Base-by-base conservation (phyloP, 495 filamentous ascomycete genomes). In the Cladorrhinum samala region DNA sequence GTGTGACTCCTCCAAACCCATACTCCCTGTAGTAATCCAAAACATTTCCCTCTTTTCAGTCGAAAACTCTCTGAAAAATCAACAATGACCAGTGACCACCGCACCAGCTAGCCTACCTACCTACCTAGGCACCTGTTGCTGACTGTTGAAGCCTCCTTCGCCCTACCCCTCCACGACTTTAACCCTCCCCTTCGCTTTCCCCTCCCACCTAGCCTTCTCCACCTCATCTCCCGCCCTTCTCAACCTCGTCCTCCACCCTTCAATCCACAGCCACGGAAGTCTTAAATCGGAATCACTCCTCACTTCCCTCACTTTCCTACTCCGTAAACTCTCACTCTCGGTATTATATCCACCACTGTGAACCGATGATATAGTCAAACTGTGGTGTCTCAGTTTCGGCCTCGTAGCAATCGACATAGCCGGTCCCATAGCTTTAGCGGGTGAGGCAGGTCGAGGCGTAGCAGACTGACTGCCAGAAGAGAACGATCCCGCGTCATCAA, bases 251-350 rank as follows among this genome's bases (percentile, higher is more conserved):
- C 25, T 57, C 37, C 24, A 57, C 0, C 55, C 46, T 33, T 50
- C 9, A 30, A 44, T 37, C 9, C 50, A 48, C 11, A 53, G 43
- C 42, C 55, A 53, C 30, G 49, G 16, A n/a, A 52, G 17, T 23
- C 52, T 30, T 9, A 41, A 54, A 4, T 54, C 52, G 16, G 25
- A 45, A 27, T 18, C 44, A 11, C 27, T 20, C 33, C 47, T 40
- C 40, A 36, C 27, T 18, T 45, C 24, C n/a, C 18, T 23, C 8
- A 6, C 17, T 9, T 27, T 44, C 24, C 17, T 33, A 5, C 27
- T 11, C 27, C 11, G 5, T 11, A 11, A 33, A 33, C 27, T 33
- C 5, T 33, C 11, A 33, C 27, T 33, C 27, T 5, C 11, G 11
- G 27, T 33, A 33, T 5, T 11, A 33, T 18, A 7, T 20, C 20